Conservation (phyloP, 176 grass and related monocot species). For the Paspalum vaginatum region DNA sequence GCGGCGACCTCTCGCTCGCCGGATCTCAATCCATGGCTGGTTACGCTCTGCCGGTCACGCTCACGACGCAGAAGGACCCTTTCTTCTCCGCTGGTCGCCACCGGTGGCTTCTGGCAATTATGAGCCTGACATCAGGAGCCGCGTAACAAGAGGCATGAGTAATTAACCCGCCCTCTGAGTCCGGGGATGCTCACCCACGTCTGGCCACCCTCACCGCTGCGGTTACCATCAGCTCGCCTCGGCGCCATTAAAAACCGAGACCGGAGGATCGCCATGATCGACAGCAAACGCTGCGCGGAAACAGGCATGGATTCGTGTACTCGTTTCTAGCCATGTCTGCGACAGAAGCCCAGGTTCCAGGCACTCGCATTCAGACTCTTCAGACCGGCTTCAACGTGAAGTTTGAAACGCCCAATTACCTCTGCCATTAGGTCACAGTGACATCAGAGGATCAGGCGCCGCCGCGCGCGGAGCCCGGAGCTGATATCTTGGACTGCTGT, state of each 20-base stretch:
- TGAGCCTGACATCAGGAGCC: conserved; percentile 23
- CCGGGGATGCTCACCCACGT: neutral
- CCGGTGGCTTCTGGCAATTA: conserved; percentile 2
- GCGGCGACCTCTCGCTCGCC: neutral
- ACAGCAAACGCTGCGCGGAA: conserved; percentile 5
- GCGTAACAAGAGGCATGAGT: conserved; percentile 19
- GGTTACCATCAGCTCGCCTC: conserved; percentile 38
- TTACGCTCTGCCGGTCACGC: conserved; percentile 12
- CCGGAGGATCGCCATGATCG: conserved; percentile 2
- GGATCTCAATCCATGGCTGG: conserved; percentile 39
- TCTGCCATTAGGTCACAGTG: conserved; percentile 32
- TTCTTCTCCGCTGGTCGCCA: conserved; percentile 26
- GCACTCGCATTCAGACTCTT: conserved; percentile 27
- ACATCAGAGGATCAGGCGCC: conserved; percentile 34
- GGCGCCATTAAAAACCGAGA: conserved; percentile 35
- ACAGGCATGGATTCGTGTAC: conserved; percentile 37
- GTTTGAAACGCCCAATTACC: conserved; percentile 1
- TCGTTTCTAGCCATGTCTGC: conserved; percentile 40
- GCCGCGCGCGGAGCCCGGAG: neutral
- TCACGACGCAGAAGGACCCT: conserved; percentile 13
- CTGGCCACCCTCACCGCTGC: conserved; percentile 23
- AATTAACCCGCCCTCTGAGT: neutral
- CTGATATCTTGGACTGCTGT: conserved; percentile 24
- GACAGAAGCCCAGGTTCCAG: conserved; percentile 17
- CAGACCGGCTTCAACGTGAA: conserved; percentile 27